phyloP scores from a whole-genome alignment of 495 filamentous ascomycete genomes.

The Sabuloglossum arenarium region DNA sequence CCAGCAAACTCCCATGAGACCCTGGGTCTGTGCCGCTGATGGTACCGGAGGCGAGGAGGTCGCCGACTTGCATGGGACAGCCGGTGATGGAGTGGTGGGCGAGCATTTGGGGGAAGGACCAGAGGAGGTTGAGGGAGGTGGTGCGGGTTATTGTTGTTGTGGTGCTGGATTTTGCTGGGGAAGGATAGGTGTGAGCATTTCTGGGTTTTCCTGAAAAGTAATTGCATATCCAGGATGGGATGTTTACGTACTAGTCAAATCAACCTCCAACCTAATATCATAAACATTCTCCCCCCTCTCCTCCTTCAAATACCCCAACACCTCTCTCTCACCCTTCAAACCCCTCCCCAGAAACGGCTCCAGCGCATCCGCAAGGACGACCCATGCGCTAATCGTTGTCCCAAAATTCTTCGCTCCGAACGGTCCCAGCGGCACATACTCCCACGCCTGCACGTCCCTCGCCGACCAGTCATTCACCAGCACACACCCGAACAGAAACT shows the following conservation, averaged over 20 bases:
- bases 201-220: not conserved
- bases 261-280: slow-evolving; percentile 56
- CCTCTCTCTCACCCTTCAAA: slow-evolving; percentile 33
- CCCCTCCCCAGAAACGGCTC: slow-evolving; percentile 43
- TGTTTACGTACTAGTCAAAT: slow-evolving; percentile 43
- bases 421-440: slow-evolving; percentile 28
- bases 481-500: slow-evolving; percentile 20
- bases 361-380: slow-evolving; percentile 67
- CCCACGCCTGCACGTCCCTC: slow-evolving; percentile 23
- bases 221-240: not conserved
- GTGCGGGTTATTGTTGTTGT: slow-evolving; percentile 43
- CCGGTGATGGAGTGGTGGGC: slow-evolving; percentile 78
- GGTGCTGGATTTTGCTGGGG: slow-evolving; percentile 30
- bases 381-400: slow-evolving; percentile 77
- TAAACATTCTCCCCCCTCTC: slow-evolving; percentile 38
- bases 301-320: slow-evolving; percentile 55
- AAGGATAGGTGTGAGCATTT: not conserved
- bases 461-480: slow-evolving; percentile 25
- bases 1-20: slow-evolving; percentile 56
- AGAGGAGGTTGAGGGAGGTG: slow-evolving; percentile 55
- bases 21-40: slow-evolving; percentile 50
- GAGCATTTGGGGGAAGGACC: slow-evolving; percentile 87
- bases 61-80: slow-evolving; percentile 62
- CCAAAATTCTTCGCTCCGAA: slow-evolving; percentile 90
- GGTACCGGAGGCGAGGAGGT: slow-evolving; percentile 75